Evolutionary conservation across 202 grass and related monocot species (phyloP), one percentile per base, ranked within the genome.

Genomic region (Dendrocalamus latiflorus): DNA sequence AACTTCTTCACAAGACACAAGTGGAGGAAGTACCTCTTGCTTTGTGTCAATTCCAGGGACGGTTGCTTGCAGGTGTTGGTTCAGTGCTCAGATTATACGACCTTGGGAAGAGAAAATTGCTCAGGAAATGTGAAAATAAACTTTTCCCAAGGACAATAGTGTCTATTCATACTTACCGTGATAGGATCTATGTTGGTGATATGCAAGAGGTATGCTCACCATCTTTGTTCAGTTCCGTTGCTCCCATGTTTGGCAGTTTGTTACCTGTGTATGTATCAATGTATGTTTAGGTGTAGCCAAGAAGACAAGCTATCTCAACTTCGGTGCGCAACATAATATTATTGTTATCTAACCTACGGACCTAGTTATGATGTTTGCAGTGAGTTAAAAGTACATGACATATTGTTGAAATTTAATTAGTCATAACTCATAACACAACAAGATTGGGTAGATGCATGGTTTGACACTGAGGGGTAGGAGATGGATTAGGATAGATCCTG

Each of bases 111-210:
- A 98, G 87, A 80, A 93, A 94, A 44, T 88, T 98, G 85, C 90
- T 95, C 51, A 90, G 93, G 50, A 98, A 98, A 86, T 98, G 95
- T 65, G 91, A 98, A 85, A 98, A 98, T 72, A 98, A 98, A 70
- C 87, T 98, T 63, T 98, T 98, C 67, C 95, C 91, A 1, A 91
- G 78, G 87, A 90, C 85, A 1, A 90, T 98, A 78, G 60, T 98
- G 21, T 95, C 91, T 44, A 95, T 98, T 72, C 93, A 98, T 83
- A 92, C 95, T 44, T 98, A 98, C 70, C 83, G 93, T 78, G 95
- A 98, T 89, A 93, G 95, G 79, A 98, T 98, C 65, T 98, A 98
- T 15, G 83, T 95, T 59, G 93, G 95, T 24, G 95, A 98, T 79
- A 91, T 98, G 62, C 91, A 95, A 87, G 95, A 98, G 93, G 95